phyloP scores from a whole-genome alignment of 2,329 filamentous ascomycete genomes.

The Phaeosphaeriaceae sp. region DNA sequence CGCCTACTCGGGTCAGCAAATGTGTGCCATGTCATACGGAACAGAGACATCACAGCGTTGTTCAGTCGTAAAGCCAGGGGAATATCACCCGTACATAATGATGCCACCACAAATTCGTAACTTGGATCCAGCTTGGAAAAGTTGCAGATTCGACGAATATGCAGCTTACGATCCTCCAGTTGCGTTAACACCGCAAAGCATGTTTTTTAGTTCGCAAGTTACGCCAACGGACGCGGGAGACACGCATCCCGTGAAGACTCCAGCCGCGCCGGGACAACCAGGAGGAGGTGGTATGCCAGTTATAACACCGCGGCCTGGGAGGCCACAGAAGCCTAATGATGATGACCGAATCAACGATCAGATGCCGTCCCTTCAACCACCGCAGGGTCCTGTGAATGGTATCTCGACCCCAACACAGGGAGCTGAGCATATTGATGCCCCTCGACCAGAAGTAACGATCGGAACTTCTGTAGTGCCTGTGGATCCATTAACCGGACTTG shows the following conservation, averaged over 20 bases:
- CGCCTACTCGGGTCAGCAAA: slow-evolving; percentile 4
- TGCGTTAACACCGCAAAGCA: slow-evolving; percentile 12
- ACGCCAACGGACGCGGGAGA: slow-evolving; percentile 6
- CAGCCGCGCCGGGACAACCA: slow-evolving; percentile 12
- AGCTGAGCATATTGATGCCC: background rate
- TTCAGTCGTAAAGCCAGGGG: slow-evolving; percentile 13
- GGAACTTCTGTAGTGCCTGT: slow-evolving; percentile 17
- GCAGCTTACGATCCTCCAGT: slow-evolving; percentile 22
- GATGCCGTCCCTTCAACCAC: background rate
- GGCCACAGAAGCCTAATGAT: background rate
- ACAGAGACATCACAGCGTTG: slow-evolving; percentile 1
- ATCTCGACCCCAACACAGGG: background rate
- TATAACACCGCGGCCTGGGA: slow-evolving; percentile 2
- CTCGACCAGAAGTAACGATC: slow-evolving; percentile 14
- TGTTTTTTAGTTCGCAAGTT: slow-evolving; percentile 10
- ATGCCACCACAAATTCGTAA: slow-evolving; percentile 24
- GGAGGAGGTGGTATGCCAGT: slow-evolving; percentile 2
- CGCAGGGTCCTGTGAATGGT: background rate
- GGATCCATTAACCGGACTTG: slow-evolving; percentile 19
- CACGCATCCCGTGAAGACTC: slow-evolving; percentile 2
- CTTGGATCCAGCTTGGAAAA: slow-evolving; percentile 20
- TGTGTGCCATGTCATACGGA: background rate
- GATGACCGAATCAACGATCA: background rate
- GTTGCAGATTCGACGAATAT: slow-evolving; percentile 13
- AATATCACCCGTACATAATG: slow-evolving; percentile 18